Evolutionary conservation across 768 basidiomycete genomes (phyloP).

Genomic region (Suillus tomentosus): DNA sequence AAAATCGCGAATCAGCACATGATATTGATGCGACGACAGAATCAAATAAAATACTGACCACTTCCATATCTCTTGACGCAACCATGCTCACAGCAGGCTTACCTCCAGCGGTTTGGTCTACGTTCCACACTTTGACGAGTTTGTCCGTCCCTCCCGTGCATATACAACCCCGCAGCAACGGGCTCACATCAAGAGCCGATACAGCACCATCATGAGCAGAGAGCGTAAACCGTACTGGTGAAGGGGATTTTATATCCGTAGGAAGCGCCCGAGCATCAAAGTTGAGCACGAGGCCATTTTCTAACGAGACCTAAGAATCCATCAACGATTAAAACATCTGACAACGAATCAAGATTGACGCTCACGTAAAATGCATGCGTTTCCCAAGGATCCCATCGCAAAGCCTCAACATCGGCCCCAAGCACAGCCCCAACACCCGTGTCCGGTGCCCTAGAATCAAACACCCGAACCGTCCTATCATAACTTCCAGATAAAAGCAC

Average conservation of each 20-base stretch:
- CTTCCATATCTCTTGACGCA: conserved; percentile 84
- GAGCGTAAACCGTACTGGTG: conserved; percentile 81
- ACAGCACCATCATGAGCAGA: conserved; percentile 92
- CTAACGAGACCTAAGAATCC: conserved; percentile 77
- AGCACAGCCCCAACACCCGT: conserved; percentile 82
- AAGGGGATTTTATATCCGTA: conserved; percentile 61
- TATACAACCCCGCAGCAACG: conserved; percentile 86
- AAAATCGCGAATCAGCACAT: conserved; percentile 12
- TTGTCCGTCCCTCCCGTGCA: conserved; percentile 96
- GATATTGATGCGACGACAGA: not conserved
- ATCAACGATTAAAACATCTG: conserved; percentile 7
- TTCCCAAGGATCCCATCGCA: conserved; percentile 97
- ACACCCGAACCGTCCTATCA: conserved; percentile 92
- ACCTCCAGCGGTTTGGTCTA: conserved; percentile 62
- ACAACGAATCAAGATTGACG: conserved; percentile 8
- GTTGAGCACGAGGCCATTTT: conserved; percentile 91
- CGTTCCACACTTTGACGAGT: conserved; percentile 95
- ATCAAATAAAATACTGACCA: conserved; percentile 54
- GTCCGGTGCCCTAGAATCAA: conserved; percentile 85
- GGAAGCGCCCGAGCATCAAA: conserved; percentile 88
- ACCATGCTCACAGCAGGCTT: conserved; percentile 83
- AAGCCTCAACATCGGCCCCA: conserved; percentile 90
- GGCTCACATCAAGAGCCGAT: conserved; percentile 88
- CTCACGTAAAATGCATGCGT: conserved; percentile 82
- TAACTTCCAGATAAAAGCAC: conserved; percentile 93